These are phyloP conservation scores for Ophiostoma sp. DNA, from an alignment of 2,329 filamentous ascomycete species.

Conservation along the genomic window DNA sequence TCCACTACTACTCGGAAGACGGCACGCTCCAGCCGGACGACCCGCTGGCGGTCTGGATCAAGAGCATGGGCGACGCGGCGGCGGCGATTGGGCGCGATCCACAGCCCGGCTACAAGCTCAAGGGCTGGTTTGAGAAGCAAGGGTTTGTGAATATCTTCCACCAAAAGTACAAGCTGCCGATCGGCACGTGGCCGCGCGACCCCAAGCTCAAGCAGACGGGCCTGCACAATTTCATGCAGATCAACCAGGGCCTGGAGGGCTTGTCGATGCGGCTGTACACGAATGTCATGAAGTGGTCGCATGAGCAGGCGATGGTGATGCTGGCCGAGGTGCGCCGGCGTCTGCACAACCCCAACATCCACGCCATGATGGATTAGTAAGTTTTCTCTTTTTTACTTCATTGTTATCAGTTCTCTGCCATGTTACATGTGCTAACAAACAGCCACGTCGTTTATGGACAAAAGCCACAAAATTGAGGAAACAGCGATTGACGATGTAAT, in stretches of 20 bases:
- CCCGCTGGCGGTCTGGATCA: conserved; percentile 21
- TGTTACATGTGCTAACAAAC: neutral
- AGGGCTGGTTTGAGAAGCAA: conserved; percentile 40
- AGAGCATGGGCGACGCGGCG: conserved; percentile 26
- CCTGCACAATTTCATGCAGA: conserved; percentile 24
- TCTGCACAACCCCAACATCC: conserved; percentile 26
- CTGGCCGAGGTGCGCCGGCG: conserved; percentile 25
- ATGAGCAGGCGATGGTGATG: conserved; percentile 25
- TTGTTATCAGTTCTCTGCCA: neutral
- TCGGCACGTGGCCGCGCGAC: conserved; percentile 45
- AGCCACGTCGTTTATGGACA: conserved; percentile 27
- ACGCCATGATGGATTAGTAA: conserved; percentile 27
- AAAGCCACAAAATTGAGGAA: conserved; percentile 18
- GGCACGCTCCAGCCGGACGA: conserved; percentile 21
- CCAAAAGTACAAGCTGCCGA: conserved; percentile 42
- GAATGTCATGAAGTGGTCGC: conserved; percentile 30
- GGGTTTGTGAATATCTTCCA: conserved; percentile 48
- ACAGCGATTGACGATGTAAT: neutral
- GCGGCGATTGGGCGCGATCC: conserved; percentile 27
- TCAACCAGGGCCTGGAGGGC: conserved; percentile 26
- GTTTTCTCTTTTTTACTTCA: neutral
- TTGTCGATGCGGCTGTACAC: conserved; percentile 26
- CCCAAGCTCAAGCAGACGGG: conserved; percentile 41
- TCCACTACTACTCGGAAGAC: conserved; percentile 27
- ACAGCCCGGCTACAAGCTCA: conserved; percentile 32